Evolutionary conservation across 2,329 filamentous ascomycete genomes (phyloP), one percentile per base, ranked within the genome.

Genomic region (Colletotrichum orchidophilum): DNA sequence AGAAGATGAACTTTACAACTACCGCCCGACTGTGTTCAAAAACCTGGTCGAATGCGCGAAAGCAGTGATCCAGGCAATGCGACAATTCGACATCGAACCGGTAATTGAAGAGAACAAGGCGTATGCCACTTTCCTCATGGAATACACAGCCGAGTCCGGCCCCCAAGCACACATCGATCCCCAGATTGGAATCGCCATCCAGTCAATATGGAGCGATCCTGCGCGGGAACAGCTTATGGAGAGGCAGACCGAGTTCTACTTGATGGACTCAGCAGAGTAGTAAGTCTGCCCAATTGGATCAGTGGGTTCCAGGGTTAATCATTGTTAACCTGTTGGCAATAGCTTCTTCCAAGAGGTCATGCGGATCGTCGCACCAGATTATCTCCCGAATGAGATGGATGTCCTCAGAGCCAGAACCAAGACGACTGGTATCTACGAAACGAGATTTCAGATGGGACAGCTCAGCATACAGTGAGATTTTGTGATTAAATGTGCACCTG

Each of bases 241-340:
- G 78, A 94, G 96, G 80, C 94, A 97, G 80, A 97, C 95, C 79
- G 96, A 99, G 83, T 99, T 99, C 81, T 99, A 99, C 80, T 86
- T 99, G 70, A 99, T 99, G 96, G 96, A 99, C 82, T 99, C 96
- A 27, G 96, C 96, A 63, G 95, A 95, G 85, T 99, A 99, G 96
- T 99, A 88, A 80, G 93, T 82, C 33, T 8, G 3, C 18, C 29
- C 21, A 21, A 11, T 11, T 29, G 13, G 31, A 15, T 12, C 7
- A 24, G 15, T 50, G 5, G 5, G 3, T 27, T 0, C 26, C 53
- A 9, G 24, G 11, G 18, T 3, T 12, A 26, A 46, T 11, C 63
- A 31, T 62, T 70, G 59, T 77, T 81, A 58, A 81, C 21, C 73
- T 26, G 24, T 18, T 24, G 3, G 7, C 31, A 42, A 24, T 78